These are phyloP conservation scores for Geranium rotundifolium DNA, from an alignment of 345 rosid species.

Conservation along the genomic window DNA sequence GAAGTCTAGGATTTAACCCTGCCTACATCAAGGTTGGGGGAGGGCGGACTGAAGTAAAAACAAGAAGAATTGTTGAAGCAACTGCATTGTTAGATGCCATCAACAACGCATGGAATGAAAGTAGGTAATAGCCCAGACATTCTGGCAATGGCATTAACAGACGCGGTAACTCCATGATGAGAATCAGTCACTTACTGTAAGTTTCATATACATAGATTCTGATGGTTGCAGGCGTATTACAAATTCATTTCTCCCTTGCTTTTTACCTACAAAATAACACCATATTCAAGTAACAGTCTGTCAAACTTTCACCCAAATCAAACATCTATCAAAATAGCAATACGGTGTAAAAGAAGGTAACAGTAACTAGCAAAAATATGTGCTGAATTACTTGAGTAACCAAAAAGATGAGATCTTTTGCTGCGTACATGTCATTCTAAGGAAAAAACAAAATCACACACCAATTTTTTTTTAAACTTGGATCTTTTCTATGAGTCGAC, in stretches of 20 bases:
- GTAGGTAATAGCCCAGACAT: not conserved
- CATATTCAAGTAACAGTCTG: slow-evolving; percentile 3
- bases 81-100: not conserved
- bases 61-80: not conserved
- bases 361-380: no score
- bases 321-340: not conserved
- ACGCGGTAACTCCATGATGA: not conserved
- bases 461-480: no score
- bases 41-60: no score
- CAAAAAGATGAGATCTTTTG: no score
- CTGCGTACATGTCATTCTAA: no score
- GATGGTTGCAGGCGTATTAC: slow-evolving; percentile 95
- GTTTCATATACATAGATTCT: slow-evolving; percentile 98
- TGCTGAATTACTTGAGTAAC: no score
- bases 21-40: no score
- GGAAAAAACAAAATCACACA: no score
- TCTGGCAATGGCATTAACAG: not conserved
- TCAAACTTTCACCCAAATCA: not conserved
- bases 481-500: no score
- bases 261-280: slow-evolving; percentile 40
- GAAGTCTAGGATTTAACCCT: no score
- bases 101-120: not conserved
- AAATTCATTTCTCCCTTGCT: slow-evolving; percentile 96
- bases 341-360: no score
- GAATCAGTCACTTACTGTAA: slow-evolving; percentile 47